Percentiles rank a stretch among this genome's conserved stretches.
Conservation (phyloP, 2,329 filamentous ascomycete genomes). For the Pseudogymnoascus verrucosus region DNA sequence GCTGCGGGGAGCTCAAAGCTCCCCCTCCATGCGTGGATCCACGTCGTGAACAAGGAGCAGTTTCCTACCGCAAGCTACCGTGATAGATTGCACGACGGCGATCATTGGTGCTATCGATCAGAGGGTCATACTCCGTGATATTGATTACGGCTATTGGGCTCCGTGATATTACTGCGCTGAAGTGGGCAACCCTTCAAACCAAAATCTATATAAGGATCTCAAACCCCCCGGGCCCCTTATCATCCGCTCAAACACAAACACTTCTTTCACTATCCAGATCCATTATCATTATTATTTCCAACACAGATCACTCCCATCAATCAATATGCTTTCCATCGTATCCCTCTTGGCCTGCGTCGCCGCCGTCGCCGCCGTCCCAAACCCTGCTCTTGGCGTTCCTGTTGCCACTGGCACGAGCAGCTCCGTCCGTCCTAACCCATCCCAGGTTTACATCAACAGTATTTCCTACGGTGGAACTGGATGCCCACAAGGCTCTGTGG, state of each 20-base stretch:
- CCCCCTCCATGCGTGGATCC: background rate
- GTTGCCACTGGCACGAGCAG: constrained; percentile 13
- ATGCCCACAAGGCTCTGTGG: constrained; percentile 37
- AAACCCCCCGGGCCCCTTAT: background rate
- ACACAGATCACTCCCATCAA: background rate
- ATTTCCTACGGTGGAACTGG: constrained; percentile 41
- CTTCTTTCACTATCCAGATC: background rate
- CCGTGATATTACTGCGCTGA: background rate
- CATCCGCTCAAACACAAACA: background rate
- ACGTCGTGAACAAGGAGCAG: background rate
- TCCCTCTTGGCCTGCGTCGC: constrained; percentile 18
- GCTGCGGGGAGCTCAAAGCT: background rate
- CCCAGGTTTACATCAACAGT: constrained; percentile 33
- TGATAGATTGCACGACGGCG: background rate
- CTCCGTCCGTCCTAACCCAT: constrained; percentile 25
- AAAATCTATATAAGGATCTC: background rate
- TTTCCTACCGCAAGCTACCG: background rate
- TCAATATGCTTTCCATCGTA: constrained; percentile 18
- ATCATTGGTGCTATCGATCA: background rate
- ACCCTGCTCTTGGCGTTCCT: constrained; percentile 17
- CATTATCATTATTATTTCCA: background rate
- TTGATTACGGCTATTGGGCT: background rate
- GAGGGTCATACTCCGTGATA: background rate
- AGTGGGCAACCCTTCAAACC: background rate
- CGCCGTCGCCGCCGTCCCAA: constrained; percentile 19